Evolutionary conservation across 495 filamentous ascomycete species (phyloP).

Genomic region (Aspergillus indologenus): DNA sequence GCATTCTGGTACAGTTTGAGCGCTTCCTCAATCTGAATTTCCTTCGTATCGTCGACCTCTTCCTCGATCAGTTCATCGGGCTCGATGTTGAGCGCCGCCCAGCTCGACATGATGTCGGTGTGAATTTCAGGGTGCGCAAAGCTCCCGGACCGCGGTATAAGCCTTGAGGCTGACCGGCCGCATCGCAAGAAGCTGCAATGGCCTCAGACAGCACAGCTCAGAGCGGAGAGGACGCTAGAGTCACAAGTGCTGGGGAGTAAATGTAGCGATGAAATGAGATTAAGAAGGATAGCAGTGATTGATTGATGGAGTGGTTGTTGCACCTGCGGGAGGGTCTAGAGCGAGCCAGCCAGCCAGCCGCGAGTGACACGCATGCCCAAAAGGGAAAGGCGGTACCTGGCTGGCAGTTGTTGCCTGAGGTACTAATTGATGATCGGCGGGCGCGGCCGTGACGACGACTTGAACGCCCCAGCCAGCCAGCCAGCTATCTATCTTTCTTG

Average conservation of each 20-base stretch:
- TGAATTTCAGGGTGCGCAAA: constrained; percentile 19
- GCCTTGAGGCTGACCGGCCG: constrained; percentile 2
- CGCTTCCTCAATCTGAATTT: constrained; percentile 96
- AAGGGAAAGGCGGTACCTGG: constrained; percentile 27
- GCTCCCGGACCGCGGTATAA: constrained; percentile 11
- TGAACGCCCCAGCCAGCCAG: not conserved
- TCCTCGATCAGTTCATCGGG: constrained; percentile 86
- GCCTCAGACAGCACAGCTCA: not conserved
- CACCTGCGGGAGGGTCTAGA: constrained; percentile 8
- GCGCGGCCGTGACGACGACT: constrained; percentile 20
- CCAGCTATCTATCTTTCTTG: too few relatives aligned
- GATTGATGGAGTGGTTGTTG: too few relatives aligned
- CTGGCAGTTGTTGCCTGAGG: constrained; percentile 19
- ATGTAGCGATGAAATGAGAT: not conserved
- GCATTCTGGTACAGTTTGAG: constrained; percentile 93
- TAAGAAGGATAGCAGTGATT: not conserved
- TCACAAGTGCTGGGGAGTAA: not conserved
- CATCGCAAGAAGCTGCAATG: constrained; percentile 20
- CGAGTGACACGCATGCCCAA: constrained; percentile 34
- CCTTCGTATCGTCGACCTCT: constrained; percentile 90
- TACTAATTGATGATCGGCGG: constrained; percentile 8
- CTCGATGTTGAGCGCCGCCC: constrained; percentile 85
- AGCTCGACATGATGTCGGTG: constrained; percentile 48
- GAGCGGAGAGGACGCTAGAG: not conserved
- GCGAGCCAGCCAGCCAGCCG: not conserved